These are phyloP conservation scores for Chenopodium berlandieri DNA, from an alignment of 148 eudicot species.

Conservation along the genomic window DNA sequence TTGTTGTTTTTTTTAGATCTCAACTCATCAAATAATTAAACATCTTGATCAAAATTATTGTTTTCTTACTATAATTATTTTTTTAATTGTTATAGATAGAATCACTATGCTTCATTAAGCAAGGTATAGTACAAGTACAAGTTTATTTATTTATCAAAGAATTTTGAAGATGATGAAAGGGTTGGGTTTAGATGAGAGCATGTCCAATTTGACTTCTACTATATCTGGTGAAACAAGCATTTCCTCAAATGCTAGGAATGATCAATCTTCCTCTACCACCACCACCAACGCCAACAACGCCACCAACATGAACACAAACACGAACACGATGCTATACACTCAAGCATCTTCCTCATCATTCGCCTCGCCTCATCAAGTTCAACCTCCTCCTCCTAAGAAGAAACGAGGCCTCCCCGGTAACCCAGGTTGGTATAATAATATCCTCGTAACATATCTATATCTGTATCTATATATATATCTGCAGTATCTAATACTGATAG, in stretches of 20 bases:
- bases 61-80: no score
- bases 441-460: background rate
- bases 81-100: no score
- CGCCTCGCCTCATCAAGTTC: constrained; percentile 25
- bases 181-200: constrained; percentile 45
- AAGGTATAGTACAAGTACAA: background rate
- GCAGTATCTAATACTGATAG: no score
- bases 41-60: background rate
- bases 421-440: constrained; percentile 42
- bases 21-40: background rate
- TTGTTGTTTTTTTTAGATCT: constrained; percentile 16
- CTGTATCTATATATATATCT: no score
- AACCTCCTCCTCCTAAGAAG: constrained; percentile 51
- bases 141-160: background rate
- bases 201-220: constrained; percentile 68
- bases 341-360: constrained; percentile 26
- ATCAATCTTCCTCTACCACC: constrained; percentile 25
- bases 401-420: constrained; percentile 71
- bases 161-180: constrained; percentile 44
- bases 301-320: background rate
- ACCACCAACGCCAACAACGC: background rate
- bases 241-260: constrained; percentile 50
- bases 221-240: constrained; percentile 67
- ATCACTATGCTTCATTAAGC: background rate
- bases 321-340: constrained; percentile 34